A percentile compares a stretch with the other conserved stretches of the same genome.
Evolutionary conservation across 768 basidiomycete species (phyloP).

Genomic region (Psilocybe tampanensis): DNA sequence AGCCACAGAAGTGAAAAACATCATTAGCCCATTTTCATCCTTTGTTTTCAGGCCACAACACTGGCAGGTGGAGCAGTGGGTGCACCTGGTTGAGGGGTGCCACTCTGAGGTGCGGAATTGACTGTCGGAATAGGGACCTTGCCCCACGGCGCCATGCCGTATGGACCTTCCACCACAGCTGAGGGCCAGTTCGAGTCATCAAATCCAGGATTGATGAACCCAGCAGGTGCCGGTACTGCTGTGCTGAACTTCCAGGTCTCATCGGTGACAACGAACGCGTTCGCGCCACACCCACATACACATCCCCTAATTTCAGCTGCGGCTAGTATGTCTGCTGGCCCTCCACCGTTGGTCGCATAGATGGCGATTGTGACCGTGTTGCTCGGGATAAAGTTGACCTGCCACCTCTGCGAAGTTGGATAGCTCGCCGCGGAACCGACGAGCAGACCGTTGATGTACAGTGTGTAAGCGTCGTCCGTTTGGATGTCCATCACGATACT

Average conservation of each 20-base stretch:
- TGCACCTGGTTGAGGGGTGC: background rate
- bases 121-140: constrained; percentile 26
- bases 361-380: constrained; percentile 25
- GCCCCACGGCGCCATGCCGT: constrained; percentile 27
- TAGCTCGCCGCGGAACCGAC: constrained; percentile 7
- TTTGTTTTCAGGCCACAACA: background rate
- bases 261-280: constrained; percentile 24
- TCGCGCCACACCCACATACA: constrained; percentile 9
- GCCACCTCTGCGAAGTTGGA: constrained; percentile 9
- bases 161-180: constrained; percentile 22
- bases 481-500: background rate
- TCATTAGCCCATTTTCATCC: too few species aligned
- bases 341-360: constrained; percentile 22
- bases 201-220: constrained; percentile 21
- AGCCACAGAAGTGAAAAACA: too few species aligned
- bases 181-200: constrained; percentile 19
- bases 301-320: constrained; percentile 6
- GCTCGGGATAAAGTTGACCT: constrained; percentile 19
- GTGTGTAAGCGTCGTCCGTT: background rate
- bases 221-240: constrained; percentile 9
- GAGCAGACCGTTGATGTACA: background rate
- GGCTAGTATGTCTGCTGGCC: constrained; percentile 6
- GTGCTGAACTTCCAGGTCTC: constrained; percentile 26
- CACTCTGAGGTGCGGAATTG: background rate
- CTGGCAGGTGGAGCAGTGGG: background rate